A percentile compares a stretch with the other conserved stretches of the same genome.
These are phyloP conservation scores for Pholiota conissans DNA, from an alignment of 768 basidiomycete species.

Conservation along the genomic window DNA sequence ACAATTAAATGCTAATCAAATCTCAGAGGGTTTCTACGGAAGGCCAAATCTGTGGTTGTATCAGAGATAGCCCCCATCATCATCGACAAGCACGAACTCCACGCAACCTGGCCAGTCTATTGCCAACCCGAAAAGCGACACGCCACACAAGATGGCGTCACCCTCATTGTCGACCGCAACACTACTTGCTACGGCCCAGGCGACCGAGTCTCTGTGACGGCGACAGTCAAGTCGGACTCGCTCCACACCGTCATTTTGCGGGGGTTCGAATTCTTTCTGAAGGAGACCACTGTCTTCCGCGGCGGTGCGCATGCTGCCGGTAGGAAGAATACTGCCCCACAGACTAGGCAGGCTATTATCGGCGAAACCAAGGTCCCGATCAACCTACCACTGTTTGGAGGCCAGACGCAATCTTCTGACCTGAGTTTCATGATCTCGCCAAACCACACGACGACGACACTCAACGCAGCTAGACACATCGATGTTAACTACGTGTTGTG, in stretches of 20 bases:
- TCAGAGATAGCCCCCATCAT: slow-evolving; percentile 71
- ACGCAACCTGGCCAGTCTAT: slow-evolving; percentile 92
- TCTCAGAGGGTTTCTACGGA: slow-evolving; percentile 83
- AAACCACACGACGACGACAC: slow-evolving; percentile 76
- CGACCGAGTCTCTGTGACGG: slow-evolving; percentile 73
- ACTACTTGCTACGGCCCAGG: slow-evolving; percentile 85
- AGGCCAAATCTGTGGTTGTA: slow-evolving; percentile 68
- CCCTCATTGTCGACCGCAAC: slow-evolving; percentile 72
- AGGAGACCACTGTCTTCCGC: slow-evolving; percentile 77
- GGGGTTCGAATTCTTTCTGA: slow-evolving; percentile 80
- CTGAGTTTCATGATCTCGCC: slow-evolving; percentile 67
- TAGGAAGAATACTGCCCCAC: slow-evolving; percentile 57
- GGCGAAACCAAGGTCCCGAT: slow-evolving; percentile 73
- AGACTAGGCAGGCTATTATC: slow-evolving; percentile 52
- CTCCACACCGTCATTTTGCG: slow-evolving; percentile 71
- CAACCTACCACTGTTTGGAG: slow-evolving; percentile 74
- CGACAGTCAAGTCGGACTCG: slow-evolving; percentile 71
- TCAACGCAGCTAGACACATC: slow-evolving; percentile 81
- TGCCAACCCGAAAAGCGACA: slow-evolving; percentile 75
- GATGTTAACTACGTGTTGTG: slow-evolving; percentile 80
- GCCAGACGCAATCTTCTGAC: slow-evolving; percentile 71
- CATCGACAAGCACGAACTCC: slow-evolving; percentile 92
- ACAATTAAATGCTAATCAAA: background rate
- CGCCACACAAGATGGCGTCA: slow-evolving; percentile 64
- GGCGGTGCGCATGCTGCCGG: slow-evolving; percentile 53